Base-by-base conservation (phyloP, 768 basidiomycete genomes). In the Ephemerocybe angulata region DNA sequence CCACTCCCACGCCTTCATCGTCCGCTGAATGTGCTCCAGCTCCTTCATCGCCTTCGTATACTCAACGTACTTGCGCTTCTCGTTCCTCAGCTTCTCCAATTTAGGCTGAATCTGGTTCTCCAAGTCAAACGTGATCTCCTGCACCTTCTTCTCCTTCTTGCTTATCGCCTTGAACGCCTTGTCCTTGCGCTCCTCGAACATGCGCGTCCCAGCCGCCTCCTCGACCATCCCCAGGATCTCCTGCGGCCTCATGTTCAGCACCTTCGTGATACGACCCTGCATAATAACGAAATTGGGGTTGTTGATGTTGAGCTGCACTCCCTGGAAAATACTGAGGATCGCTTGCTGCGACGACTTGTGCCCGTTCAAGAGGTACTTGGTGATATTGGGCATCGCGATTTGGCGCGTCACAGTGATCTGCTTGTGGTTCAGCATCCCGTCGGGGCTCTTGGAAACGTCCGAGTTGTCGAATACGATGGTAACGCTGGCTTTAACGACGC, bases 241-340 rank as follows among this genome's bases (percentile, higher is more conserved):
- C 75, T 90, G 88, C 0, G 97, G 95, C 24, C 92, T 88, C 97
- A 99, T 98, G 70, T 98, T 98, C 47, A 99, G 83, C 3, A 93
- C 95, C 76, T 98, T 99, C 11, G 97, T 99, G 67, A 99, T 99
- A 48, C 95, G 91, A 27, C 97, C 96, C 72, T 99, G 97, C 96
- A 98, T 98, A 68, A 98, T 98, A 55, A 99, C 80, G 75, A 98
- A 98, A 68, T 98, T 98, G 41, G 97, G 97, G 70, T 98, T 98
- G 73, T 98, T 99, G 80, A 99, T 98, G 67, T 98, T 98, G 60
- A 99, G 83, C 69, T 97, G 94, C 0, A 99, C 95, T 37, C 91
- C 88, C 67, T 98, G 97, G 65, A 99, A 98, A 13, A 98, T 77
- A 27, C 85, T 88, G 64, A 97, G 97, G 0, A 99, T 82, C 1